A percentile compares a stretch with the other conserved stretches of the same genome.
Evolutionary conservation across 352 stramenopile genomes (phyloP).

Genomic region (Pythium chondricola): DNA sequence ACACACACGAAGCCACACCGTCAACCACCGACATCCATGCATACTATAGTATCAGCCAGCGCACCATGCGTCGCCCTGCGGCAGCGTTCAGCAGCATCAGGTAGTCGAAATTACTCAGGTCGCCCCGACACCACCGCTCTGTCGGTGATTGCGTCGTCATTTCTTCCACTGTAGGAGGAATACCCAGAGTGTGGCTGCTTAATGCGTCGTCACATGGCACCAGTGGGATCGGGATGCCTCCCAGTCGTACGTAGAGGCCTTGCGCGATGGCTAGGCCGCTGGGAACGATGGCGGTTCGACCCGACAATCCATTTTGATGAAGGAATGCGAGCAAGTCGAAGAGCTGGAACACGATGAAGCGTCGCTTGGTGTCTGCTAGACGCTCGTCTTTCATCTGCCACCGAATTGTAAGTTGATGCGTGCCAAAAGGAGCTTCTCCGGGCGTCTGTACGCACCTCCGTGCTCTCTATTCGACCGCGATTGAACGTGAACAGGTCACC

Average conservation of each 20-base stretch:
- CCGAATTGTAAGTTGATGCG: too few species aligned
- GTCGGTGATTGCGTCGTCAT: conserved; percentile 41
- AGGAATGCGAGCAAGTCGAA: conserved; percentile 36
- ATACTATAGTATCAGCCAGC: not conserved
- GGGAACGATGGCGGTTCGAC: conserved; percentile 31
- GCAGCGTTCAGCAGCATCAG: conserved; percentile 89
- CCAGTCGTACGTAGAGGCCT: conserved; percentile 43
- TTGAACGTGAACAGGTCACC: conserved; percentile 75
- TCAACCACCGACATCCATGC: not conserved
- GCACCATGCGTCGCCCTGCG: conserved; percentile 77
- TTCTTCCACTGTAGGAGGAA: conserved; percentile 9
- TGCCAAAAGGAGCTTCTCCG: too few species aligned
- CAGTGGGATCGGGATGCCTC: conserved; percentile 30
- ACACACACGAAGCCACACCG: not conserved
- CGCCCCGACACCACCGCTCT: conserved; percentile 83
- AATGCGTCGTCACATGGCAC: too few species aligned
- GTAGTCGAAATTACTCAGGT: conserved; percentile 92
- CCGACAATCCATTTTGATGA: conserved; percentile 33
- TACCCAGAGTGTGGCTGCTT: too few species aligned
- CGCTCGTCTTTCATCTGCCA: too few species aligned
- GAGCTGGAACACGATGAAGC: conserved; percentile 68
- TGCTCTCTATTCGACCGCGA: conserved; percentile 38
- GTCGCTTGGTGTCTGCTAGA: conserved; percentile 50
- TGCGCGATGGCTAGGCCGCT: conserved; percentile 41
- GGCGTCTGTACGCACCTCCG: conserved; percentile 16